Conservation (phyloP, 441 rosid species). For the Adansonia grandidieri region DNA sequence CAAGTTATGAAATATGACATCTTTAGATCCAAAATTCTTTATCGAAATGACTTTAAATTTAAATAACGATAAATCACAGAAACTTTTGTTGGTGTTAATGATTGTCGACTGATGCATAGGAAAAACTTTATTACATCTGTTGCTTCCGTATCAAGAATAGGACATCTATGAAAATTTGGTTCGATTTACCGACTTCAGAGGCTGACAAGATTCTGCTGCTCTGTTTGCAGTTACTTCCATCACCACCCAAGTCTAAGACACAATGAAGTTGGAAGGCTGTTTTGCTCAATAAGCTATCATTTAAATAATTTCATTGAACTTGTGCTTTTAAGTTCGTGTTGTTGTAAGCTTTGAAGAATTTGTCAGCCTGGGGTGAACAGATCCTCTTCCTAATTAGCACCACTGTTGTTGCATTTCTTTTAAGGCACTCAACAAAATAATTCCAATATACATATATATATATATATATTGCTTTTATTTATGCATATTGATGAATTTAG, state of each 20-base stretch:
- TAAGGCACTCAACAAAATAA: neutral
- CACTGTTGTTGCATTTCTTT: slow-evolving; percentile 15
- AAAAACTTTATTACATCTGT: neutral
- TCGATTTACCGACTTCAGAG: neutral
- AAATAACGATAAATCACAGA: neutral
- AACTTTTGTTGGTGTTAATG: neutral
- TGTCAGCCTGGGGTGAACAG: slow-evolving; percentile 10
- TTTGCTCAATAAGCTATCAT: slow-evolving; percentile 31
- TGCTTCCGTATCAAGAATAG: neutral
- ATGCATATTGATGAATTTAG: neutral
- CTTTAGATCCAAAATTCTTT: neutral
- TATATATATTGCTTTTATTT: neutral
- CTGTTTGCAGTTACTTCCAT: slow-evolving; percentile 73
- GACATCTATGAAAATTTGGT: neutral
- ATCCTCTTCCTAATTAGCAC: neutral
- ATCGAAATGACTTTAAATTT: neutral
- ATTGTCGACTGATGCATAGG: neutral
- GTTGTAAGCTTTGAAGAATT: slow-evolving; percentile 15
- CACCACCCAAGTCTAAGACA: slow-evolving; percentile 75
- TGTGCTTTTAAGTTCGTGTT: slow-evolving; percentile 27
- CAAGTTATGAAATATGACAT: neutral
- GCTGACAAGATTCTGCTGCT: slow-evolving; percentile 23
- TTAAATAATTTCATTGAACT: slow-evolving; percentile 39
- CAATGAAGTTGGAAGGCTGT: slow-evolving; percentile 46
- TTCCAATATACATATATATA: neutral